Percentiles rank a stretch among this genome's conserved stretches.
Evolutionary conservation across 2,329 filamentous ascomycete genomes (phyloP).

Genomic region (Laburnicola sp.): DNA sequence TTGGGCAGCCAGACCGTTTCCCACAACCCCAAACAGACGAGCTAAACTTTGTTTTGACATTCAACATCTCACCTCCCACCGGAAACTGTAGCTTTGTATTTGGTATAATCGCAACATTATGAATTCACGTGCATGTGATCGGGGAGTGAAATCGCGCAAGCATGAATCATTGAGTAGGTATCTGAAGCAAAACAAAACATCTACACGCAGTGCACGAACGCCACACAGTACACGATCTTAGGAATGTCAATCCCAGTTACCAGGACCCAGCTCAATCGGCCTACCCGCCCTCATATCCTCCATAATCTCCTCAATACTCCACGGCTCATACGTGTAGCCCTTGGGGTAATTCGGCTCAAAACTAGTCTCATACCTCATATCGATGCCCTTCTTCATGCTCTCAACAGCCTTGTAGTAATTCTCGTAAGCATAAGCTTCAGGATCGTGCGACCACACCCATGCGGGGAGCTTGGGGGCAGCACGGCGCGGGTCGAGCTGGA

Average conservation of each 20-base stretch:
- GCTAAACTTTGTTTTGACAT: conserved; percentile 4
- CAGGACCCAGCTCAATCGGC: conserved; percentile 38
- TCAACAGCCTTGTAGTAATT: conserved; percentile 49
- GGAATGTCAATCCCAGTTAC: conserved; percentile 48
- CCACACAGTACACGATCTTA: too few species aligned
- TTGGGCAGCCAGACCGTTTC: not conserved
- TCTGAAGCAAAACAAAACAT: too few species aligned
- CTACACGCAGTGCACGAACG: too few species aligned
- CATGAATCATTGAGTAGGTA: too few species aligned
- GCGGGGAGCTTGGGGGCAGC: conserved; percentile 51
- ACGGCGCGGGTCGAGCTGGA: conserved; percentile 50
- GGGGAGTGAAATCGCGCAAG: too few species aligned
- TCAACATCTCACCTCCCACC: not conserved
- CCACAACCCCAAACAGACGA: not conserved
- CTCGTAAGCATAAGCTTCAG: conserved; percentile 50
- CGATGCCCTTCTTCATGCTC: conserved; percentile 47
- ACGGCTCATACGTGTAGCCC: conserved; percentile 47
- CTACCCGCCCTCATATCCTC: conserved; percentile 44
- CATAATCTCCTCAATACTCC: conserved; percentile 50
- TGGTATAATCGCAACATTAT: too few species aligned
- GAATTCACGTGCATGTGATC: too few species aligned
- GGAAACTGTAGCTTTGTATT: too few species aligned
- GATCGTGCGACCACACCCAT: conserved; percentile 53
- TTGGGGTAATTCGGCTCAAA: conserved; percentile 52
- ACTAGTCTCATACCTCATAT: conserved; percentile 48